Conservation (phyloP, 768 basidiomycete species). For the Hortiboletus flavorubellus region DNA sequence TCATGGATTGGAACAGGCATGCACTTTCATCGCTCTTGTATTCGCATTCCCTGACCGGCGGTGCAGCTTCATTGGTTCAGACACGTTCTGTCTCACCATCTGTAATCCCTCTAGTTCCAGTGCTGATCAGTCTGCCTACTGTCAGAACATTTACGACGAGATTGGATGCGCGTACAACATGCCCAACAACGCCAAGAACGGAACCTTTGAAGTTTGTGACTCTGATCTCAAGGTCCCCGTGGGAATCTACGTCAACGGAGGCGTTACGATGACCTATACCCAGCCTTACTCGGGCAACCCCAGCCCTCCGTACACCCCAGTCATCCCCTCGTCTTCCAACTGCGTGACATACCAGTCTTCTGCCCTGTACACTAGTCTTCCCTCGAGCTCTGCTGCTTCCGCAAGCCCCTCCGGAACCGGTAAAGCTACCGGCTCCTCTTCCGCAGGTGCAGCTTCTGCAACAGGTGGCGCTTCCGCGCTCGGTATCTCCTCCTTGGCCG, state of each 20-base stretch:
- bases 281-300: constrained; percentile 38
- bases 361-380: constrained; percentile 34
- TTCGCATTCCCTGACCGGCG: neutral
- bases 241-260: constrained; percentile 45
- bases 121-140: constrained; percentile 42
- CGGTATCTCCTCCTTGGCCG: constrained; percentile 31
- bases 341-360: constrained; percentile 38
- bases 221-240: constrained; percentile 62
- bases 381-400: neutral
- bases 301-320: constrained; percentile 40
- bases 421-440: constrained; percentile 8
- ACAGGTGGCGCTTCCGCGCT: constrained; percentile 26
- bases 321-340: constrained; percentile 41
- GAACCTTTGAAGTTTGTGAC: constrained; percentile 62
- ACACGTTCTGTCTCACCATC: constrained; percentile 64
- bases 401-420: constrained; percentile 5
- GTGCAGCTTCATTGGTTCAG: constrained; percentile 60
- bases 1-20: constrained; percentile 64
- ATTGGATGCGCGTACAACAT: constrained; percentile 75
- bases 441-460: constrained; percentile 13
- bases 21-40: constrained; percentile 14
- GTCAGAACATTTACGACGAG: constrained; percentile 71
- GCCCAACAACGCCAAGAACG: constrained; percentile 56
- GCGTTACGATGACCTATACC: constrained; percentile 40
- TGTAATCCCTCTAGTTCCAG: constrained; percentile 55